Evolutionary conservation across 129 eudicot species (phyloP).

Genomic region (Artemisia tridentata): DNA sequence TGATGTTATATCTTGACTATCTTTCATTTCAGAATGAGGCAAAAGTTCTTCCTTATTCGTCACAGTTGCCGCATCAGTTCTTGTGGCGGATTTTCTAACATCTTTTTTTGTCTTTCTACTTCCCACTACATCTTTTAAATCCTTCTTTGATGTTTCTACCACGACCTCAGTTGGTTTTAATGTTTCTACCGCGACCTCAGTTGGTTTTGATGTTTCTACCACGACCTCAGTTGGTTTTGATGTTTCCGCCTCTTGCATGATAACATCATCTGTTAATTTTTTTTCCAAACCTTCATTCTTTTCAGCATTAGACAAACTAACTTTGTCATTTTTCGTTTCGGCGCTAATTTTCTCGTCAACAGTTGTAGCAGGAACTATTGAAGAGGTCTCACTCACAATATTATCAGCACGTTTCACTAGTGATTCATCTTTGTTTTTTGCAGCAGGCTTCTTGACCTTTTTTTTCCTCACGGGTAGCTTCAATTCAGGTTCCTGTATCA

Average conservation of each 20-base stretch:
- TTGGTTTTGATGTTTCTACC: constrained; percentile 20
- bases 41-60: constrained; percentile 10
- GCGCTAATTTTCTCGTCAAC: constrained; percentile 19
- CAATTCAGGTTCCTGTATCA: too few species aligned
- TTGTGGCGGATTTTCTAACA: constrained; percentile 19
- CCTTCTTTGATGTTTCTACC: constrained; percentile 18
- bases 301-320: constrained; percentile 8
- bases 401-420: constrained; percentile 23
- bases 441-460: constrained; percentile 21
- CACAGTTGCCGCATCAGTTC: constrained; percentile 21
- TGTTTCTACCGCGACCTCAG: constrained; percentile 19
- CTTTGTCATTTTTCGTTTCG: constrained; percentile 7
- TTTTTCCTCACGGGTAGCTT: too few species aligned
- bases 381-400: constrained; percentile 14
- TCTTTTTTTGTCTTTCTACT: constrained; percentile 22
- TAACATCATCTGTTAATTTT: constrained; percentile 10
- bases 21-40: constrained; percentile 18
- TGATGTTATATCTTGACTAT: constrained; percentile 7
- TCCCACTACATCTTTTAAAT: constrained; percentile 6
- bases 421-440: constrained; percentile 22
- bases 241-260: background rate
- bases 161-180: constrained; percentile 14
- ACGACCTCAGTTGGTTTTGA: constrained; percentile 21
- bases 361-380: constrained; percentile 14
- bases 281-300: constrained; percentile 19